phyloP scores from a whole-genome alignment of 805 yeast genomes.

The Hanseniaspora occidentalis region DNA sequence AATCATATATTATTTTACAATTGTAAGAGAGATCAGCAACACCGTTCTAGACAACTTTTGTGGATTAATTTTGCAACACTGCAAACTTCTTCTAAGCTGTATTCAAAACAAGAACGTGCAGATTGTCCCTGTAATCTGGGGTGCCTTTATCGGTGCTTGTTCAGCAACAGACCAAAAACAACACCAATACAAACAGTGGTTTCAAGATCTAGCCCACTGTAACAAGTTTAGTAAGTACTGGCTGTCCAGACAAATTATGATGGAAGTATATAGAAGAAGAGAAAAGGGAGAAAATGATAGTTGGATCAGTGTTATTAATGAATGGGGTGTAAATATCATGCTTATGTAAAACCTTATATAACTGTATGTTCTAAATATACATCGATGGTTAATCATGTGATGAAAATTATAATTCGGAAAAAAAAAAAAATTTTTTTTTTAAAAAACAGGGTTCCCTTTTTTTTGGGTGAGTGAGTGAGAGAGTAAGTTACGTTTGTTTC shows the following conservation, averaged over 20 bases:
- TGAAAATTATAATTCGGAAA: too few species aligned
- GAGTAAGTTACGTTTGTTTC: too few species aligned
- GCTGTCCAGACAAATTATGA: constrained; percentile 76
- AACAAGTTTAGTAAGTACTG: constrained; percentile 65
- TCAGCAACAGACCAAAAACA: constrained; percentile 53
- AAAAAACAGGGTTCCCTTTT: neutral
- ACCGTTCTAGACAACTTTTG: constrained; percentile 50
- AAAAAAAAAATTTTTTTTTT: too few species aligned
- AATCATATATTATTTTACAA: constrained; percentile 56
- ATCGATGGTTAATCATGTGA: too few species aligned
- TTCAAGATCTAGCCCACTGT: constrained; percentile 26
- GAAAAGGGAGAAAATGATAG: constrained; percentile 45
- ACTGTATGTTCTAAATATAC: too few species aligned
- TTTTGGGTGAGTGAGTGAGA: too few species aligned
- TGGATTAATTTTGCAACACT: constrained; percentile 44
- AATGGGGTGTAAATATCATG: constrained; percentile 82
- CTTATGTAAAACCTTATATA: constrained; percentile 25
- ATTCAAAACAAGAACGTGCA: constrained; percentile 38
- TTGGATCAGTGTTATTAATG: constrained; percentile 70
- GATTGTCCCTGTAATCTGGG: constrained; percentile 74
- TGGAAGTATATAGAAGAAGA: constrained; percentile 75
- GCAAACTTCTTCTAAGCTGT: constrained; percentile 48
- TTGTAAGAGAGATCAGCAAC: constrained; percentile 45
- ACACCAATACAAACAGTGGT: constrained; percentile 59
- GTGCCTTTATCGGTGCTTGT: constrained; percentile 80